Evolutionary conservation across 345 rosid genomes (phyloP).

Genomic region (Eucalyptus polybractea): DNA sequence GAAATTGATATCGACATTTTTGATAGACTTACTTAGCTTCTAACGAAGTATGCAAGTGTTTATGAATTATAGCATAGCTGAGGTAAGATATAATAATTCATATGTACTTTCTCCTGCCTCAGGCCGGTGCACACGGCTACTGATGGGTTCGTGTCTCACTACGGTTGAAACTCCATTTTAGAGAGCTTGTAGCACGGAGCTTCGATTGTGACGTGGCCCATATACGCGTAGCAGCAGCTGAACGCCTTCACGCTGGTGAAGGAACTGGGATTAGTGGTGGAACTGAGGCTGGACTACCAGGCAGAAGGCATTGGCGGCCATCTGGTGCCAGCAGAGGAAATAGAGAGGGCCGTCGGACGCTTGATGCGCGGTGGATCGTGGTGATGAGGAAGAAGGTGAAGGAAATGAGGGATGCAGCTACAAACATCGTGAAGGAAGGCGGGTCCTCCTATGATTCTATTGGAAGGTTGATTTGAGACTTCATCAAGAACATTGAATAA

Average conservation of each 20-base stretch:
- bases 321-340: conserved; percentile 15
- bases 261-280: conserved; percentile 19
- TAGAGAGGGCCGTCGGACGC: neutral
- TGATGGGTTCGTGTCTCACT: conserved; percentile 34
- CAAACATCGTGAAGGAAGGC: conserved; percentile 5
- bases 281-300: conserved; percentile 13
- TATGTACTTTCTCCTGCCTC: neutral
- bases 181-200: conserved; percentile 38
- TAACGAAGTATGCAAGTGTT: neutral
- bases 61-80: neutral
- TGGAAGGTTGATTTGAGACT: conserved; percentile 6
- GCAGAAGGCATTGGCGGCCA: neutral
- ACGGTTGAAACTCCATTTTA: conserved; percentile 30
- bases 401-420: conserved; percentile 6
- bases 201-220: conserved; percentile 28
- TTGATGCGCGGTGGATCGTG: conserved; percentile 7
- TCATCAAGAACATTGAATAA: neutral
- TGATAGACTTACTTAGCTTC: neutral
- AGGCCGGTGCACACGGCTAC: conserved; percentile 10
- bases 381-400: conserved; percentile 9
- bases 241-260: conserved; percentile 28
- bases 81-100: neutral
- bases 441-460: conserved; percentile 25
- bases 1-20: neutral
- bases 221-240: conserved; percentile 32